These are phyloP conservation scores for Claviceps capensis DNA, from an alignment of 2,329 filamentous ascomycete species.

Conservation along the genomic window DNA sequence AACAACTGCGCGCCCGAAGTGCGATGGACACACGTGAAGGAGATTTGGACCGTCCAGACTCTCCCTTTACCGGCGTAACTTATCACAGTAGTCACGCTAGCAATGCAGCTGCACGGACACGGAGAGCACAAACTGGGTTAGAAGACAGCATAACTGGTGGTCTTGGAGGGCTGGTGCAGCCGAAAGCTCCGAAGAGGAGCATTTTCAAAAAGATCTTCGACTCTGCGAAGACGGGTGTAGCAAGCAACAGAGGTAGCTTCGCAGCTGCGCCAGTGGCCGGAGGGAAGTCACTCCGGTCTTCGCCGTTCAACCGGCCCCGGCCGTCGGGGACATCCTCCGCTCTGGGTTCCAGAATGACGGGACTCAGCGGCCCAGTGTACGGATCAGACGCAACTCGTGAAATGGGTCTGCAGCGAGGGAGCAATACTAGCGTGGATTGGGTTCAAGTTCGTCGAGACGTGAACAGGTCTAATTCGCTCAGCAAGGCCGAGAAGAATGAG, in stretches of 20 bases:
- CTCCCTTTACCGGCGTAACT: slow-evolving; percentile 63
- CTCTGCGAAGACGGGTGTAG: slow-evolving; percentile 84
- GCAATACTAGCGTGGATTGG: slow-evolving; percentile 55
- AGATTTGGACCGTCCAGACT: slow-evolving; percentile 42
- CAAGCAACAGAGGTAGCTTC: slow-evolving; percentile 76
- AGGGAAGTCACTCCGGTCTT: slow-evolving; percentile 26
- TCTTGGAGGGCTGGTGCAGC: slow-evolving; percentile 64
- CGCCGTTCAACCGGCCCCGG: slow-evolving; percentile 29
- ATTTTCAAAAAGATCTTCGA: slow-evolving; percentile 96
- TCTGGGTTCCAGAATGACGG: slow-evolving; percentile 31
- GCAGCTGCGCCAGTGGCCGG: slow-evolving; percentile 38
- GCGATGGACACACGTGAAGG: slow-evolving; percentile 47
- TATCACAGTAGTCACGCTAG: slow-evolving; percentile 83
- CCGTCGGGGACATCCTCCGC: slow-evolving; percentile 19
- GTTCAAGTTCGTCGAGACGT: slow-evolving; percentile 95
- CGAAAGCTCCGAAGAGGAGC: slow-evolving; percentile 69
- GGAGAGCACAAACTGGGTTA: slow-evolving; percentile 54
- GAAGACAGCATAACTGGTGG: slow-evolving; percentile 52
- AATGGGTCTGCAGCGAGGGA: slow-evolving; percentile 48
- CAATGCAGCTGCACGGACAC: slow-evolving; percentile 25
- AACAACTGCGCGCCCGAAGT: slow-evolving; percentile 52
- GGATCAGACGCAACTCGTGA: slow-evolving; percentile 48
- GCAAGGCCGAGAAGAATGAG: slow-evolving; percentile 74
- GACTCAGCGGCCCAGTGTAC: slow-evolving; percentile 21
- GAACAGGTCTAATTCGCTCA: slow-evolving; percentile 87